Conservation (phyloP, 345 rosid genomes). For the Dipteronia sinensis region DNA sequence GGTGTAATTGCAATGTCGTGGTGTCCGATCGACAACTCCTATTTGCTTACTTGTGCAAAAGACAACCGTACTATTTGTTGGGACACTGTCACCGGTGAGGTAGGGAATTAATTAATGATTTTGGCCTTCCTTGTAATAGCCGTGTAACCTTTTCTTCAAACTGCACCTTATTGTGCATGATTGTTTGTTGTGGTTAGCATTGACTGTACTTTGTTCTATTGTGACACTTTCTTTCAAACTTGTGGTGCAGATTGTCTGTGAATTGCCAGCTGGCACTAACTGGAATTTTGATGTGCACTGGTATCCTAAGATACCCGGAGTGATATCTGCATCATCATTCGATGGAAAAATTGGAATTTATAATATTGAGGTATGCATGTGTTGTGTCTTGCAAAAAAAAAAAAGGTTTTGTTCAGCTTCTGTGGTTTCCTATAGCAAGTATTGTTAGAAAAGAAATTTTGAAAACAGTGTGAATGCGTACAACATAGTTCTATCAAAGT, state of each 20-base stretch:
- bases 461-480: neutral
- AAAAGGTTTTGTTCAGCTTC: neutral
- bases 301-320: conserved; percentile 96
- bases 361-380: conserved; percentile 78
- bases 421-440: neutral
- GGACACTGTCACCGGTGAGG: conserved; percentile 93
- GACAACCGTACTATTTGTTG: conserved; percentile 99
- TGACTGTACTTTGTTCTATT: neutral
- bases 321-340: conserved; percentile 94
- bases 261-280: conserved; percentile 92
- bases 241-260: conserved; percentile 72
- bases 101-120: conserved; percentile 27
- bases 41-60: conserved; percentile 95
- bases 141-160: neutral
- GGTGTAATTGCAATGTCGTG: conserved; percentile 99
- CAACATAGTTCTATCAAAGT: neutral
- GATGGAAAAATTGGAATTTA: conserved; percentile 95
- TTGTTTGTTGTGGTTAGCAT: neutral
- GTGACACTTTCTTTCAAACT: conserved; percentile 2
- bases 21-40: conserved; percentile 94
- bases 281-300: conserved; percentile 99
- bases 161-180: neutral
- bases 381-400: conserved; percentile 5
- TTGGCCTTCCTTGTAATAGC: neutral
- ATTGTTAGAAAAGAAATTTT: conserved; percentile 8